Evolutionary conservation across 1,139 yeast genomes (phyloP), one percentile per base, ranked within the genome.

Genomic region (Yamadazyma dendronema): DNA sequence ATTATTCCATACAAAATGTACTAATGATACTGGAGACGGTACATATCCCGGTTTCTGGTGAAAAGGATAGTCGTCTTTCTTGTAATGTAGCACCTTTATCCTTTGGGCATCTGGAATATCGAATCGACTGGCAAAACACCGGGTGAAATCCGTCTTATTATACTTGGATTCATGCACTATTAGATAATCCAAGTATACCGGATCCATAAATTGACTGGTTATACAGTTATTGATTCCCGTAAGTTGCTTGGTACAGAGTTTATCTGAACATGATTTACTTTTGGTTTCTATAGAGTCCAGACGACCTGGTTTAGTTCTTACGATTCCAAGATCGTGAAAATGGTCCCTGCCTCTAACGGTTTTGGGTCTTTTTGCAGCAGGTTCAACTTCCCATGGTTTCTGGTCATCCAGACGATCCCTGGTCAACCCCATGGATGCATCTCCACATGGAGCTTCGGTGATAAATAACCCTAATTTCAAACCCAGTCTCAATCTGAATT

Each of bases 371-470:
- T 19, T 10, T 13, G 22, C 16, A 12, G 24, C 26, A 22, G 21
- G 31, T 36, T 44, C 30, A 47, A n/a, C 13, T 24, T 24, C 26
- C 13, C 49, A 44, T 1, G 57, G 46, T 1, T 38, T 44, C 17
- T 49, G 46, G 13, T 55, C 54, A 2, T 48, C 53, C 4, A 11
- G 12, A 10, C 17, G 12, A 9, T 11, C n/a, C 8, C 13, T 10
- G 5, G 26, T 3, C 21, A 14, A 3, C 25, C 57, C 32, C 79
- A 88, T 75, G 7, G 95, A 84, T 0, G 88, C 82, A 56, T 90
- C 97, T 1, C 98, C 98, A 65, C 98, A 90, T 0, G 97, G 97
- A 0, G 86, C 74, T 45, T 86, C 95, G 4, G 94, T 81, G 1
- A 87, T 67, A 45, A 82, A 85, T 40, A 90, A 53, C 0, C 79